Evolutionary conservation across 306 rosid species (phyloP).

Genomic region (Prunus mume): DNA sequence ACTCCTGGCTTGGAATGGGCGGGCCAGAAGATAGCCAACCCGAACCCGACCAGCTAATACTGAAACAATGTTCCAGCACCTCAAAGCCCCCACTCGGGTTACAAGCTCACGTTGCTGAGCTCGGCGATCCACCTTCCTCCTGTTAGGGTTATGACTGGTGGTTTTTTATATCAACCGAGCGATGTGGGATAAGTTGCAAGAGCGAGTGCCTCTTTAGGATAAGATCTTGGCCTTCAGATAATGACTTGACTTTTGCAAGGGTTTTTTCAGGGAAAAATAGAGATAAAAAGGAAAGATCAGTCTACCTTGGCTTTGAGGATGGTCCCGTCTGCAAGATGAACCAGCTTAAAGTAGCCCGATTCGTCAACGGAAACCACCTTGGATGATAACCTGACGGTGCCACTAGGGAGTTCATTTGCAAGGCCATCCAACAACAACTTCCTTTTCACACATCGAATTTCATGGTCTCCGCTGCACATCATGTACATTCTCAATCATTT

Average conservation of each 20-base stretch:
- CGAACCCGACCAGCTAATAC: too few species aligned
- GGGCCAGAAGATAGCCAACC: too few species aligned
- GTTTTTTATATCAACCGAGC: too few species aligned
- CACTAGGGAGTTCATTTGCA: constrained; percentile 63
- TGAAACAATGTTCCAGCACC: too few species aligned
- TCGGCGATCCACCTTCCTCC: too few species aligned
- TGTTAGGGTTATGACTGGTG: too few species aligned
- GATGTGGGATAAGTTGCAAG: background rate
- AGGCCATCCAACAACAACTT: constrained; percentile 52
- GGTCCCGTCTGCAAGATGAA: constrained; percentile 70
- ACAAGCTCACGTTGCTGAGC: too few species aligned
- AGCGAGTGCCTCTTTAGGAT: too few species aligned
- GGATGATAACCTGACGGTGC: constrained; percentile 60
- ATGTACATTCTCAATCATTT: background rate
- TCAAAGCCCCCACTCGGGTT: too few species aligned
- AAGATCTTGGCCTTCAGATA: too few species aligned
- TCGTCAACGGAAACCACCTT: constrained; percentile 69
- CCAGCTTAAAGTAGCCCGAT: constrained; percentile 47
- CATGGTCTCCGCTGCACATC: constrained; percentile 35
- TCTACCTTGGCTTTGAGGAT: constrained; percentile 57
- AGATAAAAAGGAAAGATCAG: background rate
- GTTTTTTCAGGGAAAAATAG: background rate
- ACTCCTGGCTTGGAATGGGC: too few species aligned
- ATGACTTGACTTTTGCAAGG: too few species aligned
- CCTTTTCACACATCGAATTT: constrained; percentile 56